Conservation (phyloP, 257 asterid genomes). For the Plantago major region DNA sequence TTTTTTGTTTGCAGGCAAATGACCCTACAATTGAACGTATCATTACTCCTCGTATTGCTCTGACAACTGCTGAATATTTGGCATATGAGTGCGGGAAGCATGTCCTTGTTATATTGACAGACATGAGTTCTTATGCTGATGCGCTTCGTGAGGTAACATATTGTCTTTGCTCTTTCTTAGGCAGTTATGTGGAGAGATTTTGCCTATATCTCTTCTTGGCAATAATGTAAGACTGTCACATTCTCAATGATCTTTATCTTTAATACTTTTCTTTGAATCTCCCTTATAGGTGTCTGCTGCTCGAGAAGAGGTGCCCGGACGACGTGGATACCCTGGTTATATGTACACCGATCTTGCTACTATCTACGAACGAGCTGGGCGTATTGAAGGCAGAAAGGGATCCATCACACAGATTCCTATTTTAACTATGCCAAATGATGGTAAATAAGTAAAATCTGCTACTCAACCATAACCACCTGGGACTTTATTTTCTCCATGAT, state of each 20-base stretch:
- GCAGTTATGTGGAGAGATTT: background rate
- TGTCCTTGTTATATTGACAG: conserved; percentile 96
- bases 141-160: conserved; percentile 95
- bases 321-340: conserved; percentile 70
- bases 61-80: conserved; percentile 92
- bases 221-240: background rate
- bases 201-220: conserved; percentile 7
- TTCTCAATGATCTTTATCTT: background rate
- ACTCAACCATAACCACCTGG: conserved; percentile 1
- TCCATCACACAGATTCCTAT: conserved; percentile 97
- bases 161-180: conserved; percentile 5
- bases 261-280: conserved; percentile 5
- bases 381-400: conserved; percentile 95
- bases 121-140: conserved; percentile 99
- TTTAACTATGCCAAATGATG: conserved; percentile 97
- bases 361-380: conserved; percentile 98
- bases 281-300: conserved; percentile 88
- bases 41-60: conserved; percentile 95
- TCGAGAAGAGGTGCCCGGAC: conserved; percentile 98
- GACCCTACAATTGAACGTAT: conserved; percentile 97
- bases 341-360: conserved; percentile 99
- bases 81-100: conserved; percentile 98
- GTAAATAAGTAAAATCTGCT: conserved; percentile 28
- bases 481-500: conserved; percentile 2
- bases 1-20: conserved; percentile 55